Evolutionary conservation across 148 eudicot genomes (phyloP), one percentile per base, ranked within the genome.

Genomic region (Fallopia convolvulus): DNA sequence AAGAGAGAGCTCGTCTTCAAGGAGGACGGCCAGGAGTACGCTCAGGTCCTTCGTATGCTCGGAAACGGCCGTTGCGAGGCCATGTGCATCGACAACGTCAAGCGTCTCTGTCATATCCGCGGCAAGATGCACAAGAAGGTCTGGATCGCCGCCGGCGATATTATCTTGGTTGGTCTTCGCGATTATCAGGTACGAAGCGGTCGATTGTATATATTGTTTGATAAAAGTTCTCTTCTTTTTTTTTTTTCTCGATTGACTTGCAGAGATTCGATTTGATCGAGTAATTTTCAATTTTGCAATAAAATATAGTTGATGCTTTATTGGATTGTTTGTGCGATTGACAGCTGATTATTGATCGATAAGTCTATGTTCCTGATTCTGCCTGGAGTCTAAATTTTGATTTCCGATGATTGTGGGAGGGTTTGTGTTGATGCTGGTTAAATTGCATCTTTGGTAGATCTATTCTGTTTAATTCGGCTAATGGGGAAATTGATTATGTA

Each of bases 61-160:
- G 98, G 97, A 0, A 91, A 91, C 75, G 92, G 98, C 3, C 81
- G 96, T 0, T 88, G 89, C 33, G 94, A 92, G 48, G 93, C 96
- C n/a, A 84, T 65, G 83, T 93, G 98, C 60, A 88, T 93, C 74
- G 96, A 93, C 79, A 87, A 87, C 42, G 81, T 82, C 13, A 89
- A 90, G 76, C 86, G 98, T 33, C 88, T 93, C 58, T 89, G 92
- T 56, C 98, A 93, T 33, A 93, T 93, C 61, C 90, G 98, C 44
- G 98, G 98, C 5, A 93, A 93, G 91, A 93, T 93, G 98, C 98
- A 93, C 71, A 93, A 93, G 84, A 93, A 91, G 83, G 97, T 93
- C n/a, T 93, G 98, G 97, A 93, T 93, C 71, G 93, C 90, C 39
- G 98, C 92, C 48, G 95, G 96, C 21, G 96, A 93, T 73, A 93